Evolutionary conservation across 345 rosid species (phyloP).

Genomic region (Sisymbrium irio): DNA sequence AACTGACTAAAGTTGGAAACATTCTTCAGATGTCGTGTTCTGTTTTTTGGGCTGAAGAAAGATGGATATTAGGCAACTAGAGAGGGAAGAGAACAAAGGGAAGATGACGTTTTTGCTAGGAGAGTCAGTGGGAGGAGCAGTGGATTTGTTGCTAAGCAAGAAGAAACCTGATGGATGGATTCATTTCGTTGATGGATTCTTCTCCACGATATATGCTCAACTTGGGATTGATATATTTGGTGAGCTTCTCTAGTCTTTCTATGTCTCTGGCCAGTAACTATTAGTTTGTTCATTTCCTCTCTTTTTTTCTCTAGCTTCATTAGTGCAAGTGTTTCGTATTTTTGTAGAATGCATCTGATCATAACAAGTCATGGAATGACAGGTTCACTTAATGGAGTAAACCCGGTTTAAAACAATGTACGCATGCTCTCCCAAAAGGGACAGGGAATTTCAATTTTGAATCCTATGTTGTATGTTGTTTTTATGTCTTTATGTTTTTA

Average conservation of each 20-base stretch:
- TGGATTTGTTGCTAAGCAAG: slow-evolving; percentile 51
- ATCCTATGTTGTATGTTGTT: no score
- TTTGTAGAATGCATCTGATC: no score
- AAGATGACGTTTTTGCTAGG: slow-evolving; percentile 74
- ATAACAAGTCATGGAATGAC: no score
- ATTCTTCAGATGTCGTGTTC: not conserved
- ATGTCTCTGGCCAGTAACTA: not conserved
- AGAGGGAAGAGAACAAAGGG: slow-evolving; percentile 49
- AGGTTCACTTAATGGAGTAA: no score
- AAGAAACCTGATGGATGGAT: slow-evolving; percentile 95
- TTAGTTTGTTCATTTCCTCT: not conserved
- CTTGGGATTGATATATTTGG: slow-evolving; percentile 95
- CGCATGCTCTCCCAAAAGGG: no score
- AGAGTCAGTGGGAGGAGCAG: slow-evolving; percentile 95
- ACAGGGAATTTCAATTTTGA: no score
- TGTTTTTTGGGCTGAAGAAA: not conserved
- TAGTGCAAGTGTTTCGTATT: no score
- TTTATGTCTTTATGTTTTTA: no score
- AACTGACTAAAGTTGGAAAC: not conserved
- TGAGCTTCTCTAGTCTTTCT: slow-evolving; percentile 33
- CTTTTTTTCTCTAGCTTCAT: no score
- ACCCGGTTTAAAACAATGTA: no score
- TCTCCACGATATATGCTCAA: slow-evolving; percentile 91
- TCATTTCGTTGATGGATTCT: slow-evolving; percentile 96
- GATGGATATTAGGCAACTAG: slow-evolving; percentile 33